Base-by-base conservation (phyloP, 371 early-diverging fungal genomes). In the Rhizopus sp. region DNA sequence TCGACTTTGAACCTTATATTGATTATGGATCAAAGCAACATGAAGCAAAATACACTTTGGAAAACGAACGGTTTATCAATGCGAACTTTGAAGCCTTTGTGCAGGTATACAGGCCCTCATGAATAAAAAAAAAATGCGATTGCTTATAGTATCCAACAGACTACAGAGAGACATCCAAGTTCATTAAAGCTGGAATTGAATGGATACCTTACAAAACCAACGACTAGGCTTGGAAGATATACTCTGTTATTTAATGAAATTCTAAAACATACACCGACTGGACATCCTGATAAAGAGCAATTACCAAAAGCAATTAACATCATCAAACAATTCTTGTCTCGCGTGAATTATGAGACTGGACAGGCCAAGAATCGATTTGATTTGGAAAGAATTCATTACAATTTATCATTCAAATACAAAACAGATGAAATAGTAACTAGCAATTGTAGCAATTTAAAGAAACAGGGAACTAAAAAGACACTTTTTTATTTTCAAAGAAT, bases 221-320 rank as follows among this genome's bases (percentile, higher is more conserved):
- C 93, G 0, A 89, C 94, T 6, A 87, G 96, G 9, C 66, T 96
- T 35, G 95, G 91, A 10, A 84, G 94, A 41, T 97, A 96, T 61
- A 90, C 91, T 1, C 75, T 97, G 39, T 67, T 97, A n/a, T 81
- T 97, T n/a, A 86, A 87, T 55, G 90, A 88, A n/a, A 87, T 94
- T 39, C 70, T 93, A 16, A 92, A 95, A 66, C 77, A 88, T 57
- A 92, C 95, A 10, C 88, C 91, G 3, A 81, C 81, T 30, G 85
- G 81, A 29, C 86, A 92, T 59, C 88, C 91, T 1, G 97, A 97
- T 68, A 75, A 72, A 41, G 77, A 85, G 57, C 73, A 93, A 50
- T 73, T 80, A 23, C 82, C 84, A 40, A 89, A 95, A 68, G 93
- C 94, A 53, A 71, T 86, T 44, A 56, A 81, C 50, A 83, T 81